Conservation (phyloP, 805 yeast genomes). For the Barnettozyma siamensis region DNA sequence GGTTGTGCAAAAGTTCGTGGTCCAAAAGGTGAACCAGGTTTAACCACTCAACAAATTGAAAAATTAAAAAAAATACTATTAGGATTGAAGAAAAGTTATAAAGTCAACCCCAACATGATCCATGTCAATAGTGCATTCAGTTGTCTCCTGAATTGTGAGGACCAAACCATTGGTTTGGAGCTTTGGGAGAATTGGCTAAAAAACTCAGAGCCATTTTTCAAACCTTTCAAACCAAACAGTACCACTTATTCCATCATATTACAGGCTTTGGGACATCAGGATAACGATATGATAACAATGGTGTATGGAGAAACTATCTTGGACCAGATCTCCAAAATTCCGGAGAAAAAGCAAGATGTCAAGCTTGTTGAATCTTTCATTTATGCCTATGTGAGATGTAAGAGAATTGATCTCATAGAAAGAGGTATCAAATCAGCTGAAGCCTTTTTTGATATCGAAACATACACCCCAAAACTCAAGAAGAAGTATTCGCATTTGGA, state of each 20-base stretch:
- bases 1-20: slow-evolving; percentile 35
- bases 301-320: slow-evolving; percentile 12
- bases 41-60: slow-evolving; percentile 31
- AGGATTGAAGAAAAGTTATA: slow-evolving; percentile 23
- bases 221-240: slow-evolving; percentile 27
- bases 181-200: slow-evolving; percentile 30
- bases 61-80: slow-evolving; percentile 29
- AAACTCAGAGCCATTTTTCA: slow-evolving; percentile 14
- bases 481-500: slow-evolving; percentile 1
- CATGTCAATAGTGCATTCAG: slow-evolving; percentile 43
- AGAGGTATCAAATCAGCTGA: slow-evolving; percentile 18
- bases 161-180: slow-evolving; percentile 33
- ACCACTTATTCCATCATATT: slow-evolving; percentile 28
- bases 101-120: slow-evolving; percentile 29
- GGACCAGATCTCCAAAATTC: slow-evolving; percentile 9
- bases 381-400: slow-evolving; percentile 13
- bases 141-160: slow-evolving; percentile 37
- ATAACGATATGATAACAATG: slow-evolving; percentile 7
- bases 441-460: slow-evolving; percentile 14
- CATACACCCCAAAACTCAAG: slow-evolving; percentile 3
- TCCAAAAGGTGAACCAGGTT: slow-evolving; percentile 12
- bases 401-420: slow-evolving; percentile 11
- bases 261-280: slow-evolving; percentile 16
- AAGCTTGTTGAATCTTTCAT: slow-evolving; percentile 17
- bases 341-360: slow-evolving; percentile 12